A percentile compares a stretch with the other conserved stretches of the same genome.
Conservation (phyloP, 2,329 filamentous ascomycete genomes). For the Claviceps digitariae region DNA sequence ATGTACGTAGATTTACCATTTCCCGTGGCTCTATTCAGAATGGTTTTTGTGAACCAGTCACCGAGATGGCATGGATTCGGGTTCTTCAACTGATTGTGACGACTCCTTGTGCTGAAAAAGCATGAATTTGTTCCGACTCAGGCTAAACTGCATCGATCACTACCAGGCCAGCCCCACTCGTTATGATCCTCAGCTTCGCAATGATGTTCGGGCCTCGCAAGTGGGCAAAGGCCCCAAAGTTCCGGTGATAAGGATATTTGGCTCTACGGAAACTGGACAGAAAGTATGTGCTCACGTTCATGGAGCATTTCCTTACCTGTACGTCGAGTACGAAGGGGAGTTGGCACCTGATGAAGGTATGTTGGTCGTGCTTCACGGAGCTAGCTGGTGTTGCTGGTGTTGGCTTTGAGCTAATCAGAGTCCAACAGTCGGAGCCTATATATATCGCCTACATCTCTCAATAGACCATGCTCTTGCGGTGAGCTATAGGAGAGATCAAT, state of each 20-base stretch:
- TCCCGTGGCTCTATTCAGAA: not conserved
- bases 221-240: slow-evolving; percentile 55
- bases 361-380: slow-evolving; percentile 17
- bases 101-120: slow-evolving; percentile 8
- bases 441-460: slow-evolving; percentile 64
- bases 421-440: slow-evolving; percentile 55
- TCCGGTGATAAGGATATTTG: slow-evolving; percentile 81
- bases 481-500: slow-evolving; percentile 66
- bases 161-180: slow-evolving; percentile 71
- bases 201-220: slow-evolving; percentile 45
- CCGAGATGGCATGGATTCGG: not conserved
- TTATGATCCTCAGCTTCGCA: slow-evolving; percentile 68
- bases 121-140: slow-evolving; percentile 67
- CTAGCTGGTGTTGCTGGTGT: not conserved
- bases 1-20: too few species aligned
- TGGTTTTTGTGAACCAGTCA: not conserved
- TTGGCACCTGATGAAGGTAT: slow-evolving; percentile 54
- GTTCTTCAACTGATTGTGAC: not conserved
- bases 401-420: slow-evolving; percentile 5
- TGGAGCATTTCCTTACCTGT: slow-evolving; percentile 92
- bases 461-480: slow-evolving; percentile 84
- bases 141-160: slow-evolving; percentile 90
- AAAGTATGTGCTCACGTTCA: slow-evolving; percentile 95
- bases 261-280: slow-evolving; percentile 84
- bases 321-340: slow-evolving; percentile 67